A percentile compares a stretch with the other conserved stretches of the same genome.
These are phyloP conservation scores for Fulvia fulva DNA, from an alignment of 2,329 filamentous ascomycete genomes.

Conservation along the genomic window DNA sequence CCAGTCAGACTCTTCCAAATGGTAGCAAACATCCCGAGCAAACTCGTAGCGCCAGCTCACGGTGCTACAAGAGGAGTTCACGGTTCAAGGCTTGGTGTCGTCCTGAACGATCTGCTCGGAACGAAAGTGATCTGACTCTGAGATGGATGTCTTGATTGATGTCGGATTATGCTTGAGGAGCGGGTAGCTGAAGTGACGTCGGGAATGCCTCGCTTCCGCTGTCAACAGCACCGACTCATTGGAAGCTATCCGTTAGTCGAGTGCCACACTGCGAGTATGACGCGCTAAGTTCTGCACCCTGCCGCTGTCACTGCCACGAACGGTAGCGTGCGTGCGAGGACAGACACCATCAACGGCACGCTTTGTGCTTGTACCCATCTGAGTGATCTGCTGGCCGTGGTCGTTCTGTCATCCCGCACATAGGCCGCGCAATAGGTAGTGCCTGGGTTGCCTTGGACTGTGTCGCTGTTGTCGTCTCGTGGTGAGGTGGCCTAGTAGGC, in stretches of 20 bases:
- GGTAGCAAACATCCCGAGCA: constrained; percentile 10
- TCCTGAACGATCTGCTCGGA: neutral
- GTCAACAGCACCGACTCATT: neutral
- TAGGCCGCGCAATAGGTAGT: neutral
- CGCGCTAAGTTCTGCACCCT: neutral
- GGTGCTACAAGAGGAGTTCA: neutral
- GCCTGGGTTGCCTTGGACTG: neutral
- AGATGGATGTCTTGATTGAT: neutral
- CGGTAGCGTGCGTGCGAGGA: neutral
- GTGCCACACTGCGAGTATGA: neutral
- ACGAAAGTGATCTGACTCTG: neutral
- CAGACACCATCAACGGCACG: neutral
- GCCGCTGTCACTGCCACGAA: constrained; percentile 4
- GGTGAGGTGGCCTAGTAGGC: neutral
- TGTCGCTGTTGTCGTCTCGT: neutral
- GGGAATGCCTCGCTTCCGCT: constrained; percentile 3
- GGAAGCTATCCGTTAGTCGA: constrained; percentile 9
- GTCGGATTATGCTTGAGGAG: neutral
- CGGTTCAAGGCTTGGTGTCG: neutral
- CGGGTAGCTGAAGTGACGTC: constrained; percentile 6
- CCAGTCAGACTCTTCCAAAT: constrained; percentile 11
- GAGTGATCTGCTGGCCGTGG: neutral
- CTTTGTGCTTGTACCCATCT: neutral
- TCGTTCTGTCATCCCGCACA: neutral
- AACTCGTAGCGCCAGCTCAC: constrained; percentile 4